These are phyloP conservation scores for Podospora tetraspora DNA, from an alignment of 495 filamentous ascomycete genomes.

Conservation along the genomic window DNA sequence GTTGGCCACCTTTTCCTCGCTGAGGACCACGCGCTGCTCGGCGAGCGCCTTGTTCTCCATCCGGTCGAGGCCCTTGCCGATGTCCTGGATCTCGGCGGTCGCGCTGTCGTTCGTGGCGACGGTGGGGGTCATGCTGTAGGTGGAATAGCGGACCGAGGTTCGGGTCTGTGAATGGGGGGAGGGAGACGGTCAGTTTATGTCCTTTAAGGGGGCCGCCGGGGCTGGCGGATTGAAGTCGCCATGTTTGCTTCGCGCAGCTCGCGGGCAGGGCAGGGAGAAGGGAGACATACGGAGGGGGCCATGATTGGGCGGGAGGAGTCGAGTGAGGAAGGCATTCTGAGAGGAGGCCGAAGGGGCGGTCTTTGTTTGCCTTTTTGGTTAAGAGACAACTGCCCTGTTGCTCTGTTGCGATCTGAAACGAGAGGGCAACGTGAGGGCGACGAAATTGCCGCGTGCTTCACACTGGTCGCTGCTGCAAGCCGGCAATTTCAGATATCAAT, in stretches of 20 bases:
- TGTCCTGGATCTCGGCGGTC: conserved; percentile 70
- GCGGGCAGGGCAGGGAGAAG: conserved; percentile 1
- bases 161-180: conserved; percentile 42
- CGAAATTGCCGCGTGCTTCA: not conserved
- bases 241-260: not conserved
- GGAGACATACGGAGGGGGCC: conserved; percentile 60
- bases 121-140: conserved; percentile 66
- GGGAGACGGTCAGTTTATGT: conserved; percentile 5
- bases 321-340: conserved; percentile 59
- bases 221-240: not conserved
- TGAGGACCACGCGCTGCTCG: conserved; percentile 79
- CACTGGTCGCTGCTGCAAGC: not conserved
- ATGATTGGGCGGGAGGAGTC: conserved; percentile 75
- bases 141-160: conserved; percentile 73
- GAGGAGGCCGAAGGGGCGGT: not conserved
- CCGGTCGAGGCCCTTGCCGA: conserved; percentile 77
- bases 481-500: not conserved
- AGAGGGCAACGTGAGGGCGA: not conserved
- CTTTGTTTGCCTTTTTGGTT: conserved; percentile 7
- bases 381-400: conserved; percentile 7
- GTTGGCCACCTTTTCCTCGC: conserved; percentile 74
- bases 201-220: conserved; percentile 3
- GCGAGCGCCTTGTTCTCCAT: conserved; percentile 85
- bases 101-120: conserved; percentile 53
- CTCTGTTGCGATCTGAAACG: conserved; percentile 15